These are phyloP conservation scores for Thielaviopsis punctulata DNA, from an alignment of 2,329 filamentous ascomycete species.

Conservation along the genomic window DNA sequence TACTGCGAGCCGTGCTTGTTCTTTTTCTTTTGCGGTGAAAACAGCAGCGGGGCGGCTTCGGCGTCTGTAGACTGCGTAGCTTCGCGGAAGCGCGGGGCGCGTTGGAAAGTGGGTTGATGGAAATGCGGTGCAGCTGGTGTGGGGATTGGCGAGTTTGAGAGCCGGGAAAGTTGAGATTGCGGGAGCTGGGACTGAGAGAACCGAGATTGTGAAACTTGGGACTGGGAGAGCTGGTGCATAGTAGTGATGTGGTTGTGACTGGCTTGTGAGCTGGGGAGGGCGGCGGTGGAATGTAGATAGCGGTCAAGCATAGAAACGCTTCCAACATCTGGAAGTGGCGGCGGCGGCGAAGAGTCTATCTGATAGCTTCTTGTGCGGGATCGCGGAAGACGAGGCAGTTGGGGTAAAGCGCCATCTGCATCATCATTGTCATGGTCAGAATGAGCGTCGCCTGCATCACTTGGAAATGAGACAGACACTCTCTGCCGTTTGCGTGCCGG, in stretches of 20 bases:
- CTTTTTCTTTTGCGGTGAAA: constrained; percentile 16
- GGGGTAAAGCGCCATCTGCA: background rate
- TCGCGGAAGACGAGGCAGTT: background rate
- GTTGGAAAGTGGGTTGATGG: constrained; percentile 23
- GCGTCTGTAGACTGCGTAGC: constrained; percentile 12
- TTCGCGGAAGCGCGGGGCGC: constrained; percentile 24
- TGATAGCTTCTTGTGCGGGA: background rate
- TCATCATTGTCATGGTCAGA: background rate
- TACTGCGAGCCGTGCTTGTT: constrained; percentile 14
- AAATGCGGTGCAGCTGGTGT: constrained; percentile 9
- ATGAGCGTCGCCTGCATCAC: background rate
- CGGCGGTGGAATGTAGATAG: constrained; percentile 12
- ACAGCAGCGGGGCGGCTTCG: constrained; percentile 16
- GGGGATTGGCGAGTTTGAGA: too few relatives aligned
- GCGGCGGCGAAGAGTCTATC: constrained; percentile 11
- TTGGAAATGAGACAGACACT: background rate
- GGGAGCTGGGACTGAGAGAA: background rate
- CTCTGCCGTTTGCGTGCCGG: constrained; percentile 3
- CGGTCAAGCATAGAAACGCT: background rate
- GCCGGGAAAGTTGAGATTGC: too few relatives aligned
- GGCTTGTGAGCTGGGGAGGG: constrained; percentile 11
- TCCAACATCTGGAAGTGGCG: constrained; percentile 14
- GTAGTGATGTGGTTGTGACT: background rate
- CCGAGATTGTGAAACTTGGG: background rate
- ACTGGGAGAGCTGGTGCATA: background rate